Evolutionary conservation across 2,329 filamentous ascomycete species (phyloP), one percentile per base, ranked within the genome.

Genomic region (Pezicula neosporulosa): DNA sequence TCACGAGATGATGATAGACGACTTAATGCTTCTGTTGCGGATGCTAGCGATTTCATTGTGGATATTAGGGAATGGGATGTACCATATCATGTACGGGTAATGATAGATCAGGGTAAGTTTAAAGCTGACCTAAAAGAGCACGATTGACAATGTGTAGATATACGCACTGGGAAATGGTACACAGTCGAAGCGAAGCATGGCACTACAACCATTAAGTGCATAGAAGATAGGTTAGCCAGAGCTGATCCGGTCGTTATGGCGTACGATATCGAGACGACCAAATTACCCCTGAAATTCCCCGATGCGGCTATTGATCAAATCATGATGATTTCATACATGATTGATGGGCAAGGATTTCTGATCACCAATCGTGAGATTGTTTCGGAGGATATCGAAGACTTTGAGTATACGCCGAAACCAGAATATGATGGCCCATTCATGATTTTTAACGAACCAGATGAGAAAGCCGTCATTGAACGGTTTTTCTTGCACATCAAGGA

Each of bases 251-350:
- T 97, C n/a, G 89, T 99, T 18, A 87, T 99, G 80, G 94, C 94
- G n/a, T 99, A 86, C 72, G 94, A 99, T 83, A 99, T 99, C 65
- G 94, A 99, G 72, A 99, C 94, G 2, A 93, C 90, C 5, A 99
- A 99, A 66, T 77, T 94, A 15, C 94, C 95, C 2, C 77, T 99
- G 49, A 99, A 99, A 69, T 99, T 99, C 62, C 95, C 94, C 24
- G 95, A 99, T 66, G 86, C 94, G 2, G 82, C 91, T 4, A 86
- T 96, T 56, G 94, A 99, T 72, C 93, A 96, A 68, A 87, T 99
- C 66, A 99, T 99, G 92, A 99, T 99, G 94, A 93, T 99, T 68
- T 99, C 95, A 30, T 99, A 99, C 75, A 99, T 99, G 95, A 97
- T 99, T 63, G 94, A 99, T 62, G 95, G 94, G 0, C 92, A 96